These are phyloP conservation scores for Cercospora canescens DNA, from an alignment of 2,329 filamentous ascomycete species.

Conservation along the genomic window DNA sequence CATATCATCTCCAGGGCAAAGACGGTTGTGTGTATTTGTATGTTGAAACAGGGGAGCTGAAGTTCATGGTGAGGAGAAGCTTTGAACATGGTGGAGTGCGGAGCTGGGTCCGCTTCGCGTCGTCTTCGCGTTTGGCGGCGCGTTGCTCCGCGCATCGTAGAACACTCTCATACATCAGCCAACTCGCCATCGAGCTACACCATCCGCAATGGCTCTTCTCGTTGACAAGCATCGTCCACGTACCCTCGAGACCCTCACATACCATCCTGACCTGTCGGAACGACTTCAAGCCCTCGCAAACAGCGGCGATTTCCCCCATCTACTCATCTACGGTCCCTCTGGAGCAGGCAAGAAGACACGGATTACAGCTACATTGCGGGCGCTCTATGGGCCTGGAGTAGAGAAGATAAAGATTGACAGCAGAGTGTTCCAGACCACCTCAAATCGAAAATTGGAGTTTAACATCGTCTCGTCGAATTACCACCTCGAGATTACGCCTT, in stretches of 20 bases:
- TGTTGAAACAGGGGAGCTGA: background rate
- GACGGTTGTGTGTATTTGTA: background rate
- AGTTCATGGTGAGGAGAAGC: background rate
- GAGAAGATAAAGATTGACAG: slow-evolving; percentile 99
- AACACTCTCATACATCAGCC: background rate
- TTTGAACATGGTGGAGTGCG: background rate
- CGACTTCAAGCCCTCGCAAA: slow-evolving; percentile 85
- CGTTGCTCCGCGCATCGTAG: background rate
- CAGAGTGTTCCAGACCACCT: slow-evolving; percentile 88
- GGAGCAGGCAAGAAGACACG: slow-evolving; percentile 97
- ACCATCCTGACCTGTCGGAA: slow-evolving; percentile 85
- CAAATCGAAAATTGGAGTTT: slow-evolving; percentile 97
- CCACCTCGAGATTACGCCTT: slow-evolving; percentile 97
- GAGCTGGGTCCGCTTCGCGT: background rate
- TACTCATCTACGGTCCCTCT: slow-evolving; percentile 94
- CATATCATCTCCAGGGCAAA: background rate
- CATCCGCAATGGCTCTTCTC: slow-evolving; percentile 58
- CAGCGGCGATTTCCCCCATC: slow-evolving; percentile 95
- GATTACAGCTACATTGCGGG: slow-evolving; percentile 91
- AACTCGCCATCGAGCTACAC: background rate
- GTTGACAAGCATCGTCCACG: slow-evolving; percentile 69
- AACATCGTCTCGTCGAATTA: slow-evolving; percentile 98
- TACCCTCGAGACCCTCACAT: slow-evolving; percentile 75
- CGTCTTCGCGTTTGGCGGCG: background rate
- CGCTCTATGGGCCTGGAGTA: slow-evolving; percentile 93